phyloP scores from a whole-genome alignment of 169 alveolate genomes.

The Plasmodium relictum region DNA sequence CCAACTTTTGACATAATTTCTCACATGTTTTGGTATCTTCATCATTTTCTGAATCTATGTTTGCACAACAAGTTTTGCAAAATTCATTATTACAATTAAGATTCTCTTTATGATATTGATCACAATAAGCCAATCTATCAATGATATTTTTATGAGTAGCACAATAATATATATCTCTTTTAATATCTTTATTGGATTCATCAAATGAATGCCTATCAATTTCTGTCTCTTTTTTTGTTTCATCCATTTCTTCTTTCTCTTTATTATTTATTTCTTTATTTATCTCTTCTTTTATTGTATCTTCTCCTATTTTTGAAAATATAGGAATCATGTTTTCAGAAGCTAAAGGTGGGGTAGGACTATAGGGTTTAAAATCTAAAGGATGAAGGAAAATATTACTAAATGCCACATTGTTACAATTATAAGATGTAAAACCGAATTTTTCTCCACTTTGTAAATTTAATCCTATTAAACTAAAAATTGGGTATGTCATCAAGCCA shows the following conservation, averaged over 20 bases:
- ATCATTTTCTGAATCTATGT: conserved; percentile 24
- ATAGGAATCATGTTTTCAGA: conserved; percentile 4
- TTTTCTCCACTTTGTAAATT: conserved; percentile 82
- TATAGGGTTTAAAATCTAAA: conserved; percentile 77
- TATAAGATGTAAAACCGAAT: conserved; percentile 85
- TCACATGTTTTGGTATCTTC: conserved; percentile 47
- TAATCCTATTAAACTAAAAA: conserved; percentile 80
- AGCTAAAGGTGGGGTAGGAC: conserved; percentile 51
- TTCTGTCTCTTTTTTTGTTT: conserved; percentile 18
- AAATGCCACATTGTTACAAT: conserved; percentile 89
- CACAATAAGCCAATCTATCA: conserved; percentile 40
- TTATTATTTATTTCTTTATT: conserved; percentile 19
- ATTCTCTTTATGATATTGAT: conserved; percentile 34
- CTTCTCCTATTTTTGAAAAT: conserved; percentile 50
- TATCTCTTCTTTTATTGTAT: conserved; percentile 19
- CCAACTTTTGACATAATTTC: conserved; percentile 51
- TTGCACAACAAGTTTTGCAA: conserved; percentile 66
- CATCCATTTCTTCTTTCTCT: background rate
- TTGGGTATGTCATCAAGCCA: conserved; percentile 77
- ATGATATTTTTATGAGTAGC: conserved; percentile 71
- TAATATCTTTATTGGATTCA: conserved; percentile 2
- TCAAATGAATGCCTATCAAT: conserved; percentile 56
- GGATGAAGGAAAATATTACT: conserved; percentile 83
- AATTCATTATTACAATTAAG: conserved; percentile 49
- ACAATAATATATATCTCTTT: conserved; percentile 35